phyloP scores from a whole-genome alignment of 2,329 filamentous ascomycete species.

The Cladosporium sp. region DNA sequence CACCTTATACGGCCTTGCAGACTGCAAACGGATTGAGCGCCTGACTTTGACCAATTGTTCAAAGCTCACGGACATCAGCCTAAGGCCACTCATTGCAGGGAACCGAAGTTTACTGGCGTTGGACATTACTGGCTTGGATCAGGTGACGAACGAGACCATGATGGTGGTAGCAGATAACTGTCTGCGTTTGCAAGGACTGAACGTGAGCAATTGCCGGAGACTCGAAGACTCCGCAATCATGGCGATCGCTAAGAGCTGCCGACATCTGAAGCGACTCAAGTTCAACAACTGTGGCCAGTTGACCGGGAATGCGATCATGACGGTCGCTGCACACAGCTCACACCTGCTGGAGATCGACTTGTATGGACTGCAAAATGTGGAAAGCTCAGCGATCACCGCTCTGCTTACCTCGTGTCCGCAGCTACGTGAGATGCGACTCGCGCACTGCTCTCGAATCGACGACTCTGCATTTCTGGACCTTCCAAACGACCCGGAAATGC shows the following conservation, averaged over 20 bases:
- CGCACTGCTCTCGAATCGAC: slow-evolving; percentile 76
- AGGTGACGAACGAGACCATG: slow-evolving; percentile 78
- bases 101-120: slow-evolving; percentile 79
- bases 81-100: slow-evolving; percentile 70
- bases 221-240: slow-evolving; percentile 84
- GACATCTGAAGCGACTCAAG: slow-evolving; percentile 87
- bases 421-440: slow-evolving; percentile 83
- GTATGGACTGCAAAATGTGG: slow-evolving; percentile 74
- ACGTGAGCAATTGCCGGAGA: slow-evolving; percentile 78
- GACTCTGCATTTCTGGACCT: slow-evolving; percentile 83
- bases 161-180: slow-evolving; percentile 74
- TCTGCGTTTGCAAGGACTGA: slow-evolving; percentile 79
- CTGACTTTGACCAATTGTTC: slow-evolving; percentile 87
- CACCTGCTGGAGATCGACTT: slow-evolving; percentile 96
- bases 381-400: slow-evolving; percentile 74
- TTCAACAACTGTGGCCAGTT: slow-evolving; percentile 86
- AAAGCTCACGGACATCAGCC: slow-evolving; percentile 73
- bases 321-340: slow-evolving; percentile 80
- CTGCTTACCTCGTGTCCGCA: slow-evolving; percentile 72
- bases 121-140: slow-evolving; percentile 75
- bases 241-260: slow-evolving; percentile 72
- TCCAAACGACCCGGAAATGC: slow-evolving; percentile 51
- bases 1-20: slow-evolving; percentile 71
- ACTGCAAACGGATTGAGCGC: slow-evolving; percentile 86
- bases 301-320: slow-evolving; percentile 72